A percentile compares a stretch with the other conserved stretches of the same genome.
Evolutionary conservation across 176 grass and related monocot genomes (phyloP).

Genomic region (Aegilops sharonensis): DNA sequence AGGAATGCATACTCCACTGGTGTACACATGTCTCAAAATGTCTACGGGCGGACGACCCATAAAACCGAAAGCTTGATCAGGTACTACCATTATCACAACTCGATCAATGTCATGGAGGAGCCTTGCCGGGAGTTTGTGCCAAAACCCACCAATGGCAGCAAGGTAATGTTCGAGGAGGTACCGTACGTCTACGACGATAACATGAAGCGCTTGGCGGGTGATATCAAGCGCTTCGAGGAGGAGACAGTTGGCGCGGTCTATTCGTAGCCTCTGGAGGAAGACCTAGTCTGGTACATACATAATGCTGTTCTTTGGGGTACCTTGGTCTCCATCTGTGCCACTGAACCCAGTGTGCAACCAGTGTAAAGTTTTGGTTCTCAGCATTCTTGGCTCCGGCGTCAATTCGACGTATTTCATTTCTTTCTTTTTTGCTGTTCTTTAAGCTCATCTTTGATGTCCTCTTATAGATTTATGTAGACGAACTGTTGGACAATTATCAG

Average conservation of each 20-base stretch:
- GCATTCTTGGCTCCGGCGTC: background rate
- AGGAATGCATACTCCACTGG: constrained; percentile 63
- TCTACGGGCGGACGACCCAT: constrained; percentile 53
- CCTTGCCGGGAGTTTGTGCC: constrained; percentile 45
- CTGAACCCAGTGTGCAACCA: background rate
- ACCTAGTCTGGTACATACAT: constrained; percentile 9
- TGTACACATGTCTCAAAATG: constrained; percentile 90
- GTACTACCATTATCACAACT: constrained; percentile 91
- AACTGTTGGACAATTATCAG: background rate
- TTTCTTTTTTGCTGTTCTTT: background rate
- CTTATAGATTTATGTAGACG: constrained; percentile 28
- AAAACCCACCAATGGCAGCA: constrained; percentile 30
- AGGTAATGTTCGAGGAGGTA: constrained; percentile 51
- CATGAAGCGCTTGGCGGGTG: constrained; percentile 45
- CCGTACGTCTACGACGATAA: constrained; percentile 66
- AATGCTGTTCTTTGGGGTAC: constrained; percentile 3
- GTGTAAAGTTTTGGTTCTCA: constrained; percentile 21
- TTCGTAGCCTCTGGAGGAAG: constrained; percentile 13
- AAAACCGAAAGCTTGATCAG: constrained; percentile 77
- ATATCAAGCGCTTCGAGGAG: constrained; percentile 58
- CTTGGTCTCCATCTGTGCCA: background rate
- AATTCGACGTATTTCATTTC: background rate
- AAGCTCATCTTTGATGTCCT: background rate
- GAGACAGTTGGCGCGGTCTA: constrained; percentile 35
- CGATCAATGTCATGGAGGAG: constrained; percentile 62